Percentiles rank a stretch among this genome's conserved stretches.
Conservation (phyloP, 495 filamentous ascomycete genomes). For the Acidomyces sp. region DNA sequence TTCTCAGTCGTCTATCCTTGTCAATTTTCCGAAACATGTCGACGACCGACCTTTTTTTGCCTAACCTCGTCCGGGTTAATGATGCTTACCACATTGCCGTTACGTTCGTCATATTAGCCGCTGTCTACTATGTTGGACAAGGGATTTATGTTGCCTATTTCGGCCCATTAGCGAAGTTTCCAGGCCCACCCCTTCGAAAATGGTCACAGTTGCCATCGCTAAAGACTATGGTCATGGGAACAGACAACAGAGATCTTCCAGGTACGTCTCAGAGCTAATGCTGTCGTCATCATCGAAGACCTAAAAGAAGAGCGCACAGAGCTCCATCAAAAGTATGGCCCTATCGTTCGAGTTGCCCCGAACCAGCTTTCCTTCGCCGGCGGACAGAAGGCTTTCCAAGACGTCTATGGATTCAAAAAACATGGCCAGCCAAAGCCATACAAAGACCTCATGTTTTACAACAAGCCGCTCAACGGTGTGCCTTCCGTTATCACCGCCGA, state of each 20-base stretch:
- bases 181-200: conserved; percentile 11
- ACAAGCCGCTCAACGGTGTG: conserved; percentile 7
- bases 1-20: too few relatives aligned
- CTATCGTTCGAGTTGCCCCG: conserved; percentile 16
- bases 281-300: neutral
- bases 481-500: conserved; percentile 13
- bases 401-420: conserved; percentile 18
- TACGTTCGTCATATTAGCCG: neutral
- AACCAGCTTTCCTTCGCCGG: conserved; percentile 15
- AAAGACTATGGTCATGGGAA: conserved; percentile 11
- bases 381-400: conserved; percentile 9
- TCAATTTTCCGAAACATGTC: too few relatives aligned
- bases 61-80: too few relatives aligned
- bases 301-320: too few relatives aligned
- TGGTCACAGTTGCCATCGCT: conserved; percentile 8
- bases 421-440: conserved; percentile 3
- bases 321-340: conserved; percentile 18
- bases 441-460: conserved; percentile 16
- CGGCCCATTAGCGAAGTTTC: conserved; percentile 10
- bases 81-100: neutral
- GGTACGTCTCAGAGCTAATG: neutral
- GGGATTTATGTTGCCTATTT: conserved; percentile 8
- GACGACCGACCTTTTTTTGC: too few relatives aligned
- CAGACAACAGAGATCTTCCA: neutral
- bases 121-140: conserved; percentile 1